Evolutionary conservation across 768 basidiomycete species (phyloP), one percentile per base, ranked within the genome.

Genomic region (Mycena crocata): DNA sequence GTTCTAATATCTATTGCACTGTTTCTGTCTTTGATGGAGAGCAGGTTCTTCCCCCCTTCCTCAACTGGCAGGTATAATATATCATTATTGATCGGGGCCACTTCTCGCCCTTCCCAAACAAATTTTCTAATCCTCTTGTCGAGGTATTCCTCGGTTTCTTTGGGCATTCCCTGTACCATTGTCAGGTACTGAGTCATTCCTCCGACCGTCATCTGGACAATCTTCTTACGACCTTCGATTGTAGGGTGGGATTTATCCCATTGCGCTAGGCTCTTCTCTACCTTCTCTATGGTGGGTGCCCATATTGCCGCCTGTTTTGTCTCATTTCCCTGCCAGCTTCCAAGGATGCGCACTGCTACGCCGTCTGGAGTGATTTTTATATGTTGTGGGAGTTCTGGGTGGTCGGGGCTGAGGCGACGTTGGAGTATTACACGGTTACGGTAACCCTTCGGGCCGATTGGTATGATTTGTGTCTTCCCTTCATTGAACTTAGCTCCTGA

Each of bases 401-500:
- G 34, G 30, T 19, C 10, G 0, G 44, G 24, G 31, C 31, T 30
- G 13, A 55, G 45, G 5, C 23, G 26, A 0, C 62, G 23, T 3
- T 44, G 24, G 5, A 19, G 37, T 2, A 63, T 63, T 0, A 63
- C 42, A 35, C 26, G 19, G 1, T 35, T 17, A 0, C 63, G 26
- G 48, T 64, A 57, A 1, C 14, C 28, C 9, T 51, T 42, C 14
- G 56, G 15, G 5, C 63, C 63, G 1, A 64, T 51, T 3, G 48
- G 63, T 0, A 64, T 64, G 1, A 64, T 51, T 35, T 55, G 30
- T 0, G 82, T 84, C 67, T 86, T 86, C 0, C 62, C 54, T 0
- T 69, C 57, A 52, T 85, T 86, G 66, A 85, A 86, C 50, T 80
- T 81, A 0, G 64, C 50, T 0, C 56, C 48, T 0, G 48, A 57